Conservation (phyloP, 805 yeast species). For the Wickerhamomyces mucosus region DNA sequence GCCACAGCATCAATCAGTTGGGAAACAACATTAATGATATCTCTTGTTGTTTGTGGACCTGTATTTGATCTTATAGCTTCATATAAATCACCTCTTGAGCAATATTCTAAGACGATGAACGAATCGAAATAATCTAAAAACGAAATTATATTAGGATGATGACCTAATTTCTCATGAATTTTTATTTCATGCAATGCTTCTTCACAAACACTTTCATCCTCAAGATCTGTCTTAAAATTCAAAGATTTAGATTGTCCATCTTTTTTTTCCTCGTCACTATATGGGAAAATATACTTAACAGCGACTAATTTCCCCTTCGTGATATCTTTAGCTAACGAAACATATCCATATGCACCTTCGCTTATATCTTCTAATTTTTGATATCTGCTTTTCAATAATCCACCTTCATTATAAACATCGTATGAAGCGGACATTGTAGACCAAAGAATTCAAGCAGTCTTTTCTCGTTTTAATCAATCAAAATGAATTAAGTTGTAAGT, state of each 20-base stretch:
- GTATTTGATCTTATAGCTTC: constrained; percentile 57
- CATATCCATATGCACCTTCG: constrained; percentile 91
- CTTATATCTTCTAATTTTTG: constrained; percentile 64
- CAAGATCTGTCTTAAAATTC: constrained; percentile 21
- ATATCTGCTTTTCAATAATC: constrained; percentile 53
- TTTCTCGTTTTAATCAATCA: too few relatives aligned
- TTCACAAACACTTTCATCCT: constrained; percentile 32
- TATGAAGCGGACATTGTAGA: constrained; percentile 15
- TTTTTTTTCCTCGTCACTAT: constrained; percentile 10
- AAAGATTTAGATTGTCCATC: constrained; percentile 21
- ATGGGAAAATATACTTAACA: constrained; percentile 69
- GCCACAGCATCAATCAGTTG: constrained; percentile 66
- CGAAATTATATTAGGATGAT: constrained; percentile 48
- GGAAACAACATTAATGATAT: constrained; percentile 42
- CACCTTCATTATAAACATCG: constrained; percentile 34
- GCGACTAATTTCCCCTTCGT: constrained; percentile 54
- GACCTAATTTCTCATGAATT: constrained; percentile 53
- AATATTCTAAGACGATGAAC: constrained; percentile 69
- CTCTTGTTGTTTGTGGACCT: constrained; percentile 45
- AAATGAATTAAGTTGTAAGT: too few relatives aligned
- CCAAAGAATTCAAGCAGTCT: too few relatives aligned
- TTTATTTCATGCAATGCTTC: constrained; percentile 65
- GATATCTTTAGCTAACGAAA: constrained; percentile 72
- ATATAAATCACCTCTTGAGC: constrained; percentile 80
- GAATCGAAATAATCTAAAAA: constrained; percentile 56